Evolutionary conservation across 495 filamentous ascomycete species (phyloP).

Genomic region (Penicillium maclennaniae): DNA sequence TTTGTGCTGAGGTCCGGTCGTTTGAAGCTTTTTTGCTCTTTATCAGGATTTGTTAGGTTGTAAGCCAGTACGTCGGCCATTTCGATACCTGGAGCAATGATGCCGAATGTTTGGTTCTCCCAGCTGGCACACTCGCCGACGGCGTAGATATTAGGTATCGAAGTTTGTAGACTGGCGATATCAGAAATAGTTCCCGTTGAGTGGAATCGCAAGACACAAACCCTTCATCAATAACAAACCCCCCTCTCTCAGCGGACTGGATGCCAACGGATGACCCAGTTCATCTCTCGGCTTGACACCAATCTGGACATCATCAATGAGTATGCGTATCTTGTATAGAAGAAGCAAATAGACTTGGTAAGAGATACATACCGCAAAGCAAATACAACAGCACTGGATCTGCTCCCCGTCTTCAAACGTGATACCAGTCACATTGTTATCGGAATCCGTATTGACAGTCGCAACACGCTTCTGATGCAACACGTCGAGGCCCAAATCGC

Average conservation of each 20-base stretch:
- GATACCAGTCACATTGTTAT: slow-evolving; percentile 69
- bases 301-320: slow-evolving; percentile 43
- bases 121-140: slow-evolving; percentile 95
- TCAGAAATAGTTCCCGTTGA: background rate
- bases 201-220: slow-evolving; percentile 4
- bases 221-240: slow-evolving; percentile 70
- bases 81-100: slow-evolving; percentile 91
- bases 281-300: slow-evolving; percentile 84
- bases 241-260: slow-evolving; percentile 68
- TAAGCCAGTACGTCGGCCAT: slow-evolving; percentile 97
- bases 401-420: slow-evolving; percentile 80
- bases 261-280: slow-evolving; percentile 68
- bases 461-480: slow-evolving; percentile 75
- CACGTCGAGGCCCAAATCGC: slow-evolving; percentile 77
- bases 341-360: background rate
- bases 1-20: slow-evolving; percentile 91
- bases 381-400: slow-evolving; percentile 79
- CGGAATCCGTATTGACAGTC: slow-evolving; percentile 62
- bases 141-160: slow-evolving; percentile 72
- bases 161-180: slow-evolving; percentile 57
- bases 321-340: background rate
- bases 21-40: slow-evolving; percentile 69
- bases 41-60: slow-evolving; percentile 84
- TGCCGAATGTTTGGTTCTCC: slow-evolving; percentile 88
- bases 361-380: slow-evolving; percentile 67